Base-by-base conservation (phyloP, 2,329 filamentous ascomycete species). In the Scedosporium dehoogii region DNA sequence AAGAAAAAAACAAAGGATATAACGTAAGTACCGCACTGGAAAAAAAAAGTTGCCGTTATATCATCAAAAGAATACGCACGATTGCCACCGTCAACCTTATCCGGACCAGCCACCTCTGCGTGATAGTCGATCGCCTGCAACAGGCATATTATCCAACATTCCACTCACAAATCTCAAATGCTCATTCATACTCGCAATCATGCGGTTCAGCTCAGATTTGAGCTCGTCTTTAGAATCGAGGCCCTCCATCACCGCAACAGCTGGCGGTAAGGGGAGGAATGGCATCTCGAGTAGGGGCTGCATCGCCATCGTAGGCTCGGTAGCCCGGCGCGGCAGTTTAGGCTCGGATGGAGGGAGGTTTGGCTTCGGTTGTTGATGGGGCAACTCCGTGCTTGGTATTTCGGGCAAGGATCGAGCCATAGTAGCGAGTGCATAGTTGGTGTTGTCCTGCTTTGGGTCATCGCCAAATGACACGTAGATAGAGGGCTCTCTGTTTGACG, bases 391-490 rank as follows among this genome's bases (percentile, higher is more conserved):
- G 7, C 18, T 23, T 14, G 51, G 51, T 23, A 23, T 55, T 12
- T 55, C 51, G 3, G 51, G 51, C 12, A 55, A 9, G 44, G 27
- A 48, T 21, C 25, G 46, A 1, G 16, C 33, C 51, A 55, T 66
- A 58, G 69, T 68, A 33, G 73, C 65, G 38, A 74, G 71, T 3
- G 68, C 71, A 44, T 75, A 68, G 14, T 72, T 70, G n/a, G 69
- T 71, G 2, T 79, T 75, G 64, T 78, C 81, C 27, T 81, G 77
- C 9, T 51, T 48, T 16, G 80, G 82, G 64, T 14, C 12, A 3
- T 14, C 12, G 12, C 84, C 82, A 64, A 86, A 83, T 1, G 82
- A 81, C 10, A 86, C 79, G 67, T 85, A 86, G 53, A 86, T 84
- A 3, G 81, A 84, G 0, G 82, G 82, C 65, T 85, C 82, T 41